Percentiles rank a stretch among this genome's conserved stretches.
Evolutionary conservation across 176 grass and related monocot genomes (phyloP).

Genomic region (Phyllostachys edulis): DNA sequence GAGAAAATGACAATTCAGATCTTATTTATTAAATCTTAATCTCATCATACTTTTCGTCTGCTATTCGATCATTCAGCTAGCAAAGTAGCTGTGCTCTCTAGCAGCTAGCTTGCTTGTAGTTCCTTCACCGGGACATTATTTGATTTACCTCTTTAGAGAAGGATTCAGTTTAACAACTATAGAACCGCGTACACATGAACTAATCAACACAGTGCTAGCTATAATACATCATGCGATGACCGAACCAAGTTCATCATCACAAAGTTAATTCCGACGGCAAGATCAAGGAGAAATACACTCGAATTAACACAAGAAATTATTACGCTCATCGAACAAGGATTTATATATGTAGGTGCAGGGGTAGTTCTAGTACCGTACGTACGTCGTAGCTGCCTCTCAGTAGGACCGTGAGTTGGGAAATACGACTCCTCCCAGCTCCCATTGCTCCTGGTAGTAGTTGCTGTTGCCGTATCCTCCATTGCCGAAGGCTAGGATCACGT

Average conservation of each 20-base stretch:
- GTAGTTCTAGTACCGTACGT: constrained; percentile 44
- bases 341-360: constrained; percentile 5
- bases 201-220: constrained; percentile 25
- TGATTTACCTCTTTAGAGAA: background rate
- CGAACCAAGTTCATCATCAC: constrained; percentile 25
- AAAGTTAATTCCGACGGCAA: constrained; percentile 27
- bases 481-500: constrained; percentile 39
- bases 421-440: constrained; percentile 58
- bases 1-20: background rate
- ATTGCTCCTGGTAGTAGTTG: constrained; percentile 48
- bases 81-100: background rate
- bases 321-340: constrained; percentile 5
- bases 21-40: background rate
- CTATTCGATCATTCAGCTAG: background rate
- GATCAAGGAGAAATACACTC: background rate
- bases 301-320: constrained; percentile 36
- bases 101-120: background rate
- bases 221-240: constrained; percentile 57
- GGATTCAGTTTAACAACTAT: background rate
- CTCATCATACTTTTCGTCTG: background rate
- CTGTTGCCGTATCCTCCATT: constrained; percentile 27
- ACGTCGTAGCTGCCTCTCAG: constrained; percentile 7
- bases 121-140: constrained; percentile 4
- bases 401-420: constrained; percentile 44
- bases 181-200: constrained; percentile 2